Evolutionary conservation across 202 grass and related monocot genomes (phyloP).

Genomic region (Alloteropsis angusta): DNA sequence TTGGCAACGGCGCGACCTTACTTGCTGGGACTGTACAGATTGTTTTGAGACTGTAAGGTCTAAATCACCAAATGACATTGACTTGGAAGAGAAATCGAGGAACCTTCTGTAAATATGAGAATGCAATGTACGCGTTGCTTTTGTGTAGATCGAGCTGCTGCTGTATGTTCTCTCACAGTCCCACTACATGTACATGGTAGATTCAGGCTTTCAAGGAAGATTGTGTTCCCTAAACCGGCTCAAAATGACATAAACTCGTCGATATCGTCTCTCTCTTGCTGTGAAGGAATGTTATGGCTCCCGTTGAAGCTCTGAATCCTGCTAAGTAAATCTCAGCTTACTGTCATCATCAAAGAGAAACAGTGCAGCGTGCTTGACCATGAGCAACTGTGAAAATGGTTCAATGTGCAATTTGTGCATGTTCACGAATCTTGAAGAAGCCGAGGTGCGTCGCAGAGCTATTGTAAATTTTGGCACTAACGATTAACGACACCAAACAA

Average conservation of each 20-base stretch:
- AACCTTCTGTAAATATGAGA: conserved; percentile 12
- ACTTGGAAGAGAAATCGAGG: background rate
- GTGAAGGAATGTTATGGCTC: background rate
- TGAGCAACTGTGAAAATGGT: background rate
- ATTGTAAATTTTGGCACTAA: background rate
- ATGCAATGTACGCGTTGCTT: background rate
- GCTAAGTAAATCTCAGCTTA: background rate
- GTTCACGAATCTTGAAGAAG: background rate
- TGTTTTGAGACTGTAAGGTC: background rate
- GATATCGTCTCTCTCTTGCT: background rate
- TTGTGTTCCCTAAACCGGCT: background rate
- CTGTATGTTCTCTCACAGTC: background rate
- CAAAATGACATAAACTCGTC: background rate
- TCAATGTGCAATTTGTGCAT: background rate
- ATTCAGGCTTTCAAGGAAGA: background rate
- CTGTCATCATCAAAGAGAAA: background rate
- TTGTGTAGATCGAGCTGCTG: background rate
- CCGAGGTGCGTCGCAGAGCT: too few species aligned
- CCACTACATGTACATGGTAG: background rate
- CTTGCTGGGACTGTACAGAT: background rate
- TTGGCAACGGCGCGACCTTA: background rate
- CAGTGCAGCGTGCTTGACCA: background rate
- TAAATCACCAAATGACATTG: background rate
- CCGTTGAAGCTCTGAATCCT: background rate
- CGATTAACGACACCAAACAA: too few species aligned